Evolutionary conservation across 768 basidiomycete genomes (phyloP), one percentile per base, ranked within the genome.

Genomic region (Kwoniella sp.): DNA sequence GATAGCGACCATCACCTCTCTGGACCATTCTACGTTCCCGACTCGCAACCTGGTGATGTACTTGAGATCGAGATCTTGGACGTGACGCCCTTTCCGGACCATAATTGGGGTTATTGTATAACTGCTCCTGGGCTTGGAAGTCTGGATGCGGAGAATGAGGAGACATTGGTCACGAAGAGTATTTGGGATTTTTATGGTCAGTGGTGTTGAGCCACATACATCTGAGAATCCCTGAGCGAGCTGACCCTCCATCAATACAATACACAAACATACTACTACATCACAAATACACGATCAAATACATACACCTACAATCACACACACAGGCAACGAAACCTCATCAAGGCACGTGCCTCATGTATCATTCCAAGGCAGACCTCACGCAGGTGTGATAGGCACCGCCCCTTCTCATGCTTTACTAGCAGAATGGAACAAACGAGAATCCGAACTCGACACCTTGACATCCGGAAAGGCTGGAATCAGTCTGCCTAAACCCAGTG

Each of bases 11-110:
- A 90, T 74, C 87, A 90, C 70, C 83, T 91, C n/a, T 86, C 87
- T 5, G 90, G 90, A 0, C 89, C 89, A 0, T 83, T 91, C 55
- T 86, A 85, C 0, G 85, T 91, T 13, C 88, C 90, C 68, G 88
- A 87, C 15, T 86, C 90, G 1, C 86, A 88, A 67, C 89, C 90
- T 0, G 90, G 89, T 0, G 89, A 91, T 73, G 89, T 88, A 55
- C 83, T 91, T 2, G 87, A 89, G 8, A 87, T 91, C 2, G 89
- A 91, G 61, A 88, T 91, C 61, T 79, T 91, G n/a, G 88, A 90
- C 33, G 51, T 61, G 17, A 26, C 26, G n/a, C 60, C 60, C 12
- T 61, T 61, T 22, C 37, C 29, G 19, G 36, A 60, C 36, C 50
- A 54, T 46, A 55, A 53, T 47, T 91, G 88, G 89, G 89, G 89